Conservation (phyloP, 768 basidiomycete species). For the Rubroboletus satanas region DNA sequence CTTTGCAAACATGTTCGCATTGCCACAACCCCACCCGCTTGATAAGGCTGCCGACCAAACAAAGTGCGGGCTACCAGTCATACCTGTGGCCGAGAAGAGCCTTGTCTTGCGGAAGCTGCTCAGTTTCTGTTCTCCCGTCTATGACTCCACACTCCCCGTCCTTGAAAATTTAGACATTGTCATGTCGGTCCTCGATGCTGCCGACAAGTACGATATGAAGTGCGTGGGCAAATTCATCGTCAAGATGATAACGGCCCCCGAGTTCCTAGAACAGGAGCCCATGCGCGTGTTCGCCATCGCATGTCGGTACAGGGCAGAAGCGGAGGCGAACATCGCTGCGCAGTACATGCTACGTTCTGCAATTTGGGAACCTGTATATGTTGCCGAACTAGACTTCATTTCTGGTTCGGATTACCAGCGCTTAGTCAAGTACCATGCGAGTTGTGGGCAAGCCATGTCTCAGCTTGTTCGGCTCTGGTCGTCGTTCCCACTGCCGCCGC, state of each 20-base stretch:
- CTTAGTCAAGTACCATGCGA: constrained; percentile 34
- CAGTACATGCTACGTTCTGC: constrained; percentile 35
- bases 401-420: constrained; percentile 36
- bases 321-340: constrained; percentile 36
- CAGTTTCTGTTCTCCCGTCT: constrained; percentile 47
- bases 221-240: constrained; percentile 36
- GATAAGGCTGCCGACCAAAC: constrained; percentile 29
- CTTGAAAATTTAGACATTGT: constrained; percentile 40
- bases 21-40: constrained; percentile 40
- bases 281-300: constrained; percentile 37
- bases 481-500: constrained; percentile 27
- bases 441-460: constrained; percentile 33
- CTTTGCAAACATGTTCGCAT: constrained; percentile 52
- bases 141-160: constrained; percentile 30
- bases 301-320: constrained; percentile 34
- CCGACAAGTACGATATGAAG: constrained; percentile 50
- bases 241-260: constrained; percentile 30
- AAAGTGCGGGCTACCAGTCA: constrained; percentile 38
- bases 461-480: constrained; percentile 33
- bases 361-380: constrained; percentile 30
- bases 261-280: constrained; percentile 34
- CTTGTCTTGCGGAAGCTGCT: constrained; percentile 41
- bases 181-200: constrained; percentile 42
- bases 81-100: constrained; percentile 47
- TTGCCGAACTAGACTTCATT: constrained; percentile 36